Evolutionary conservation across 306 rosid genomes (phyloP), one percentile per base, ranked within the genome.

Genomic region (Hippophae gyantsensis): DNA sequence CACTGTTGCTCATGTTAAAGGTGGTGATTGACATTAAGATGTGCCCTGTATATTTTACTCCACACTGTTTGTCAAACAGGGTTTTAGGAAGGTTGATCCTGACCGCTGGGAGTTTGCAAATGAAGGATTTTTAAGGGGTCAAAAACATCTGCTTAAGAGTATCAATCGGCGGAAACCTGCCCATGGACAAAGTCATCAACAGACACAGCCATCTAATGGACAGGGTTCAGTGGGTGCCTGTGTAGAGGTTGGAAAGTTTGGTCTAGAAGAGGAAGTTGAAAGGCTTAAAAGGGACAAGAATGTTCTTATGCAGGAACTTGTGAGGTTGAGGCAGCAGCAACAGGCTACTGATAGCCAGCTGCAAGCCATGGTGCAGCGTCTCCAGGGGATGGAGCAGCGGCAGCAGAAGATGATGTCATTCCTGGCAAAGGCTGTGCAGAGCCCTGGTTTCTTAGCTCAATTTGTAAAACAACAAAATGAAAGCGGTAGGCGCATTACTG

Each of bases 41-140:
- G 12, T 23, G 63, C 55, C n/a, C 56, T 48, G 26, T 23, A 57
- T 14, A 40, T 48, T 57, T 42, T 62, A 12, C 42, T 61, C 48
- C 11, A 55, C 26, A 11, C 56, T 57, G 32, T 71, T 67, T 55
- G 52, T 74, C 44, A 18, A 73, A 60, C 73, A 92, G 99, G 99
- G 99, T 52, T 92, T 92, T 60, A 86, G 96, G 78, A 92, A 92
- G 75, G 96, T 92, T 25, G 96, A 92, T 82, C 99, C 99, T 43
- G 99, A 92, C 69, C 89, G 94, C 57, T 92, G 99, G 99, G 99
- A 92, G 72, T 92, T 92, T 76, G 99, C 99, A 44, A 86, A 92
- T 64, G 99, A 88, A 74, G 95, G 90, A 41, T 92, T 92, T 72
- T 74, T 92, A 79, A 83, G 89, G 74, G 98, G 93, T 69, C 94